Conservation (phyloP, 768 basidiomycete genomes). For the Serendipita indica region DNA sequence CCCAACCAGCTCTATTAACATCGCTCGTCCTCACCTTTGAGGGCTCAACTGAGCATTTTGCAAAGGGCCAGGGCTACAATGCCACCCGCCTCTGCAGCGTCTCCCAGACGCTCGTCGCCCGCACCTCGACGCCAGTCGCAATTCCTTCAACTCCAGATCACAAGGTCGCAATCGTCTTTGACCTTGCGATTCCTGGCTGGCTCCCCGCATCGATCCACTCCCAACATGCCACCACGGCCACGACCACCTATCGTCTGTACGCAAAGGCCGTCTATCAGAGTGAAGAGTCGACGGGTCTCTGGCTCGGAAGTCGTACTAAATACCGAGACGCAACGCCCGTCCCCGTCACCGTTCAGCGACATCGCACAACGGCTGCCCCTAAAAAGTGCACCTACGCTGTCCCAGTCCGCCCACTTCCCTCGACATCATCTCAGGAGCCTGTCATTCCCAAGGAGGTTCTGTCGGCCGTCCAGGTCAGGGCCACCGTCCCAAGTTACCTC, state of each 20-base stretch:
- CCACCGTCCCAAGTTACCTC: neutral
- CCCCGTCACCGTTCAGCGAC: neutral
- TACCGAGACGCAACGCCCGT: slow-evolving; percentile 1
- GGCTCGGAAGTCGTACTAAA: neutral
- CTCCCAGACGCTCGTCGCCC: slow-evolving; percentile 43
- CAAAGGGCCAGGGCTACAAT: slow-evolving; percentile 49
- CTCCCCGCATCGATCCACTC: slow-evolving; percentile 32
- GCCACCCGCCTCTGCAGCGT: slow-evolving; percentile 52
- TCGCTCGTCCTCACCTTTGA: slow-evolving; percentile 70
- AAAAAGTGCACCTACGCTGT: neutral
- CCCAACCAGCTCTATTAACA: slow-evolving; percentile 41
- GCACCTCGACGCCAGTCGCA: slow-evolving; percentile 47
- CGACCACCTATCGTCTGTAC: neutral
- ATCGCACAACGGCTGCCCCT: neutral
- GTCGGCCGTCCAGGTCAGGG: neutral
- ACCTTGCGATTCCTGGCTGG: slow-evolving; percentile 82
- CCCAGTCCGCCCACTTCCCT: neutral
- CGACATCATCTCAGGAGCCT: neutral
- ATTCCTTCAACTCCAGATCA: slow-evolving; percentile 40
- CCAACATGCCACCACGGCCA: neutral
- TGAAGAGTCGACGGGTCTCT: neutral
- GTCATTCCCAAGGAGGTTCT: neutral
- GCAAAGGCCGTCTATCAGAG: slow-evolving; percentile 1
- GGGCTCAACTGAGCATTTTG: slow-evolving; percentile 65
- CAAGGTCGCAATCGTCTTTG: slow-evolving; percentile 63